Percentiles rank a stretch among this genome's conserved stretches.
phyloP scores from a whole-genome alignment of 75 land plant genomes.

The Picea glauca region DNA sequence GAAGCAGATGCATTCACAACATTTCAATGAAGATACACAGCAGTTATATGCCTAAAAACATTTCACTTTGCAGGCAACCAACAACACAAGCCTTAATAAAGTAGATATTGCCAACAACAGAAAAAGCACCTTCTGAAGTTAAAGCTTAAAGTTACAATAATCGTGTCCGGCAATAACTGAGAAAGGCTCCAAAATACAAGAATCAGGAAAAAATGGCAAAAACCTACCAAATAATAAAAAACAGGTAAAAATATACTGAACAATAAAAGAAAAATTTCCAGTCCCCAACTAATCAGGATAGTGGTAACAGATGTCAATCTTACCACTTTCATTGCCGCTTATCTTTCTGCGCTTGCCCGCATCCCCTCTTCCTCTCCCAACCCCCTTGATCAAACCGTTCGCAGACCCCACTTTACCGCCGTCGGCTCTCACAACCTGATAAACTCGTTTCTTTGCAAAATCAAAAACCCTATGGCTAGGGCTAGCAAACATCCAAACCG shows the following conservation, averaged over 20 bases:
- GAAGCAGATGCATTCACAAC: neutral
- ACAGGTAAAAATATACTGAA: neutral
- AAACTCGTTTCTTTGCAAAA: conserved; percentile 89
- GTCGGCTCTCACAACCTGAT: conserved; percentile 54
- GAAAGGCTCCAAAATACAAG: neutral
- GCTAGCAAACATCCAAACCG: conserved; percentile 96
- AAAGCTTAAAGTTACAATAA: too few relatives aligned
- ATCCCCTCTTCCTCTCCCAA: conserved; percentile 6
- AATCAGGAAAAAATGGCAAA: neutral
- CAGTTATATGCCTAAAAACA: neutral
- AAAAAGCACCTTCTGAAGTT: too few relatives aligned
- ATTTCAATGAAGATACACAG: neutral
- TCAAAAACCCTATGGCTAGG: conserved; percentile 96
- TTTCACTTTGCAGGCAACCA: neutral
- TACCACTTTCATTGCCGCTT: conserved; percentile 23
- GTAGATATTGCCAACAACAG: neutral
- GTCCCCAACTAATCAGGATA: neutral
- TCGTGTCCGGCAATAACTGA: too few relatives aligned
- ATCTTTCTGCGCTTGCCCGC: conserved; percentile 34
- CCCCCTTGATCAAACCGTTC: conserved; percentile 9
- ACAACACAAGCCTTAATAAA: neutral
- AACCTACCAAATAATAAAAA: neutral
- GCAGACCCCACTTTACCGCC: conserved; percentile 18
- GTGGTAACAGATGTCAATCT: conserved; percentile 4
- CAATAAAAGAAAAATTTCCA: neutral